Evolutionary conservation across 257 asterid species (phyloP).

Genomic region (Solanum ahanhuiri): DNA sequence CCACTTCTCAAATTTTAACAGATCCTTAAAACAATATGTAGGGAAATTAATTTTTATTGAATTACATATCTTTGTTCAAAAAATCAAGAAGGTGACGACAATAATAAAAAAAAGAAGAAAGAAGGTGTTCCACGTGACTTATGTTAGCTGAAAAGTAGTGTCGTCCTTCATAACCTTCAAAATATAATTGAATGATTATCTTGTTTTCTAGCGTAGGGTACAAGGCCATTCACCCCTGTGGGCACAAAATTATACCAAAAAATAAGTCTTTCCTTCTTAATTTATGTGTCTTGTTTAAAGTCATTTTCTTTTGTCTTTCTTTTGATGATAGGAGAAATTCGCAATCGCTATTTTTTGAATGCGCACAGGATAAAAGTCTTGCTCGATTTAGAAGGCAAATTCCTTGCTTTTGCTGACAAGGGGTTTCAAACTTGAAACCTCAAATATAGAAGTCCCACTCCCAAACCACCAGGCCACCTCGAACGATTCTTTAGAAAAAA

Average conservation of each 20-base stretch:
- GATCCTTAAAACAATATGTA: neutral
- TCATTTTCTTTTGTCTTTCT: too few species aligned
- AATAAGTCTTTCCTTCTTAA: neutral
- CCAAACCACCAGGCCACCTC: rapidly evolving
- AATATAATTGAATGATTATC: neutral
- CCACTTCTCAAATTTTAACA: too few species aligned
- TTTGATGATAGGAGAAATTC: too few species aligned
- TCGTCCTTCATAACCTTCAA: neutral
- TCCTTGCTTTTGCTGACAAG: too few species aligned
- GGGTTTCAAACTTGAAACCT: too few species aligned
- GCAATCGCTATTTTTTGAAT: too few species aligned
- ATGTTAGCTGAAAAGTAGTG: neutral
- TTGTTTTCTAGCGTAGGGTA: neutral
- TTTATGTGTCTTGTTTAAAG: neutral
- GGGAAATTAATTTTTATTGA: neutral
- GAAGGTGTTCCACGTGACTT: neutral
- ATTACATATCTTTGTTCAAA: neutral
- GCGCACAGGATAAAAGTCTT: too few species aligned
- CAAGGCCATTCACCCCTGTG: neutral
- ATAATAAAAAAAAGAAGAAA: neutral
- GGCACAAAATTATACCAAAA: neutral
- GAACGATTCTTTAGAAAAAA: too few species aligned
- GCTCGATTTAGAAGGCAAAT: too few species aligned
- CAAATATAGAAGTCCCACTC: too few species aligned
- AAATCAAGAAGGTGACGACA: neutral